Evolutionary conservation across 2,329 filamentous ascomycete species (phyloP).

Genomic region (Diaporthe amygdali): DNA sequence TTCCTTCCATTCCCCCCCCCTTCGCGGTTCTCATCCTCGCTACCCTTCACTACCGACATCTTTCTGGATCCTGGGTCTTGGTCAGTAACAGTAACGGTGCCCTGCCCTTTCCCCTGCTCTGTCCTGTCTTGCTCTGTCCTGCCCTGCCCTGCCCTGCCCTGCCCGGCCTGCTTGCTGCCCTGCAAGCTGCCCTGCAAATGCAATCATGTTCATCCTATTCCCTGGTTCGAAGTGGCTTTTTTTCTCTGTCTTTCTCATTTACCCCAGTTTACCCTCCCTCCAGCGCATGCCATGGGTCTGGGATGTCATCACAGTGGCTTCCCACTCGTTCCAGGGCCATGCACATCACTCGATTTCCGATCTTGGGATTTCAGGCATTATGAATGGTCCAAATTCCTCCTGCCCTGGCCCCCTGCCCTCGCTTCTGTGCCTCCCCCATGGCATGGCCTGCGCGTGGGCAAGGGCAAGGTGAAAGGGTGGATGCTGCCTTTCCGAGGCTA

Average conservation of each 20-base stretch:
- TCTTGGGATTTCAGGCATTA: conserved; percentile 14
- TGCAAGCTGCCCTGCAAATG: not conserved
- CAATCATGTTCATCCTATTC: conserved; percentile 16
- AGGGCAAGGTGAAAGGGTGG: conserved; percentile 17
- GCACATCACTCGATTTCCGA: conserved; percentile 23
- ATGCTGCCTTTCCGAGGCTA: conserved; percentile 18
- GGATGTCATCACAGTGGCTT: conserved; percentile 14
- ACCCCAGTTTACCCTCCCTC: not conserved
- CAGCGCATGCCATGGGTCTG: conserved; percentile 9
- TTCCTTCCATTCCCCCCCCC: conserved; percentile 21
- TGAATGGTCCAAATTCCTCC: conserved; percentile 22
- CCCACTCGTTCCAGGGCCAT: conserved; percentile 14
- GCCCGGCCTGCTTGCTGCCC: not conserved
- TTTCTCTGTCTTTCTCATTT: not conserved
- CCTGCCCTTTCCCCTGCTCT: conserved; percentile 16
- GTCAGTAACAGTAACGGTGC: conserved; percentile 22
- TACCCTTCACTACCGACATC: conserved; percentile 21
- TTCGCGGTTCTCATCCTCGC: conserved; percentile 21
- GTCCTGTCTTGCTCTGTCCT: not conserved
- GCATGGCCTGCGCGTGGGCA: conserved; percentile 20
- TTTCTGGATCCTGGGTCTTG: conserved; percentile 18
- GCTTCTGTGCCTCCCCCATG: conserved; percentile 25
- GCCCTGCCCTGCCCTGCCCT: not conserved
- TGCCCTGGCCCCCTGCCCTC: conserved; percentile 24
- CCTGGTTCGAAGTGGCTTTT: not conserved